A percentile compares a stretch with the other conserved stretches of the same genome.
phyloP scores from a whole-genome alignment of 1,284 basidiomycete genomes.

The Ustilago sp. region DNA sequence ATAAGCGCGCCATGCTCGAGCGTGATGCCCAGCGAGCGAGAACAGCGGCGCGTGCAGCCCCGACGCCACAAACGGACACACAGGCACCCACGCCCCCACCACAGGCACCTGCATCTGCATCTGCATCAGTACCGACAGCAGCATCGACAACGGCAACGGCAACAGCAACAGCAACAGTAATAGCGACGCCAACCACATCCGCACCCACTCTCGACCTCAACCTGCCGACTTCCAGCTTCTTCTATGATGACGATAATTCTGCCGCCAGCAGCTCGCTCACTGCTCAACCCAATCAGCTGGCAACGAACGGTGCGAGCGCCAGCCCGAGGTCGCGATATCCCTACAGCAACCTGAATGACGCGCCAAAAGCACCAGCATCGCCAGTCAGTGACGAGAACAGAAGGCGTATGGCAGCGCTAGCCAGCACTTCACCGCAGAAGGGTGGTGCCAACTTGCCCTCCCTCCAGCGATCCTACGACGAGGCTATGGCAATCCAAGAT shows the following conservation, averaged over 20 bases:
- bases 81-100: neutral
- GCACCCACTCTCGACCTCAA: constrained; percentile 49
- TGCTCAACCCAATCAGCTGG: neutral
- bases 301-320: neutral
- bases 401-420: constrained; percentile 11
- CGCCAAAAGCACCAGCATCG: neutral
- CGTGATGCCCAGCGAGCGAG: constrained; percentile 29
- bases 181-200: neutral
- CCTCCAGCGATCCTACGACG: constrained; percentile 26
- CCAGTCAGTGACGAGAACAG: constrained; percentile 4
- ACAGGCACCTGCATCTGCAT: neutral
- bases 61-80: neutral
- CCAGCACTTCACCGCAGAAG: constrained; percentile 11
- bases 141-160: neutral
- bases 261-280: neutral
- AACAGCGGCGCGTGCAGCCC: neutral
- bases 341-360: neutral
- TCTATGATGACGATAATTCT: constrained; percentile 24
- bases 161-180: neutral
- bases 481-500: constrained; percentile 32
- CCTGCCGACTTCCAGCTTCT: constrained; percentile 44
- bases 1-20: constrained; percentile 45
- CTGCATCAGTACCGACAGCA: neutral
- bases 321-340: neutral
- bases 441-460: constrained; percentile 9